A percentile compares a stretch with the other conserved stretches of the same genome.
Evolutionary conservation across 768 basidiomycete species (phyloP).

Genomic region (Porphyrellus cyaneotinctus): DNA sequence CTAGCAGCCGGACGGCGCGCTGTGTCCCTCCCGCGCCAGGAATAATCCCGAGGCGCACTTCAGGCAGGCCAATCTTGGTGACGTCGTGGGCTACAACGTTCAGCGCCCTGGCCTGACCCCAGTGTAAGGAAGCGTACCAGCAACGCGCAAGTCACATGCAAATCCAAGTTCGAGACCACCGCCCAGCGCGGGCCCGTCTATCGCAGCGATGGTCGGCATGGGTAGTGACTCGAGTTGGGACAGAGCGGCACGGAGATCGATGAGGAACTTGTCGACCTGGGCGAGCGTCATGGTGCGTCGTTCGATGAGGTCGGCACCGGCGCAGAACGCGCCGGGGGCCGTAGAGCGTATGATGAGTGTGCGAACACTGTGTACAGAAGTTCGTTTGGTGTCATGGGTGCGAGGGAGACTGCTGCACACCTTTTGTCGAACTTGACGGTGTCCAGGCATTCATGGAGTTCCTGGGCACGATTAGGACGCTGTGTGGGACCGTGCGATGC

Average conservation of each 20-base stretch:
- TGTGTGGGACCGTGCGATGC: not conserved
- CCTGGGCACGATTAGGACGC: constrained; percentile 38
- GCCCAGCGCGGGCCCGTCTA: constrained; percentile 90
- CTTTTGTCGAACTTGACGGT: constrained; percentile 62
- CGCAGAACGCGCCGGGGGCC: constrained; percentile 76
- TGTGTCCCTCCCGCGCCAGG: constrained; percentile 92
- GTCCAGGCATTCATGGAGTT: constrained; percentile 68
- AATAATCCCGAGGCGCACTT: constrained; percentile 76
- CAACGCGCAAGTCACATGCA: constrained; percentile 87
- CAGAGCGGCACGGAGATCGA: constrained; percentile 66
- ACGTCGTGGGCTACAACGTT: constrained; percentile 50
- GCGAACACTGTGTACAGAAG: constrained; percentile 48
- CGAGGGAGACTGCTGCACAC: constrained; percentile 32
- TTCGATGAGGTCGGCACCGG: constrained; percentile 87
- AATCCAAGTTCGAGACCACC: constrained; percentile 89
- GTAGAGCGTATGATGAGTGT: constrained; percentile 82
- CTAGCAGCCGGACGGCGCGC: constrained; percentile 71
- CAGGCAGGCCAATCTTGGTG: constrained; percentile 85
- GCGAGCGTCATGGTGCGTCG: constrained; percentile 73
- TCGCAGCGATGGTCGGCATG: constrained; percentile 87
- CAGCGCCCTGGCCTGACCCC: not conserved
- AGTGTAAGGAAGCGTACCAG: constrained; percentile 57
- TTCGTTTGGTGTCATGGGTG: not conserved
- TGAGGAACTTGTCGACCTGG: constrained; percentile 76
- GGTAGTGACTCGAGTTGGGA: constrained; percentile 75